Percentiles rank a stretch among this genome's conserved stretches.
These are phyloP conservation scores for Penicillium nucicola DNA, from an alignment of 495 filamentous ascomycete genomes.

Conservation along the genomic window DNA sequence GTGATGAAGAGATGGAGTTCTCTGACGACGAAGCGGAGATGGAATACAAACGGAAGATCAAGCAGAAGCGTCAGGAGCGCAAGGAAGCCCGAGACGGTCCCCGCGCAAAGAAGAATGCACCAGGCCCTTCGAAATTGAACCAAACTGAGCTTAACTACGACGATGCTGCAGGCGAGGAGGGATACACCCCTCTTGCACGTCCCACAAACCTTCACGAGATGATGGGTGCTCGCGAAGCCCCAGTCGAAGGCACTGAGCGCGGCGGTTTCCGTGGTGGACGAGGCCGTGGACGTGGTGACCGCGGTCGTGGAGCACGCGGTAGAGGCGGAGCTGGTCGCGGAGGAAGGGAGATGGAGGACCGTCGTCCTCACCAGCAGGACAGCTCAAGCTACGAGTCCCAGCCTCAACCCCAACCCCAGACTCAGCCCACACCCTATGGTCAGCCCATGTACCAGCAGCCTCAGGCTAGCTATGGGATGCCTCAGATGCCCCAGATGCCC, in stretches of 20 bases:
- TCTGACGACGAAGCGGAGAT: slow-evolving; percentile 94
- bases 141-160: slow-evolving; percentile 54
- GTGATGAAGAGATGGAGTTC: slow-evolving; percentile 83
- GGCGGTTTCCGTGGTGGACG: slow-evolving; percentile 36
- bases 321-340: slow-evolving; percentile 45
- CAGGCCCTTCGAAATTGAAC: slow-evolving; percentile 38
- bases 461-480: slow-evolving; percentile 24
- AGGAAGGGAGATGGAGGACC: slow-evolving; percentile 44
- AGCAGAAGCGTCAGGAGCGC: slow-evolving; percentile 54
- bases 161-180: slow-evolving; percentile 47
- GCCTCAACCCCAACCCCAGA: slow-evolving; percentile 13
- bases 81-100: slow-evolving; percentile 38
- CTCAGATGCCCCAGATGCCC: slow-evolving; percentile 16
- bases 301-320: slow-evolving; percentile 45
- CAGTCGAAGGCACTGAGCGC: slow-evolving; percentile 43
- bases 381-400: slow-evolving; percentile 10
- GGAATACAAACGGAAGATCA: slow-evolving; percentile 70
- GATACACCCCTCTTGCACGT: slow-evolving; percentile 66
- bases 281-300: slow-evolving; percentile 45
- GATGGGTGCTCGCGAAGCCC: slow-evolving; percentile 43
- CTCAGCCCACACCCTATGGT: slow-evolving; percentile 18
- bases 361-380: slow-evolving; percentile 26
- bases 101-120: slow-evolving; percentile 29
- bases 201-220: slow-evolving; percentile 58
- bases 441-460: slow-evolving; percentile 24